Percentiles rank a stretch among this genome's conserved stretches.
Evolutionary conservation across 1,284 basidiomycete species (phyloP).

Genomic region (Puccinia sorghi): DNA sequence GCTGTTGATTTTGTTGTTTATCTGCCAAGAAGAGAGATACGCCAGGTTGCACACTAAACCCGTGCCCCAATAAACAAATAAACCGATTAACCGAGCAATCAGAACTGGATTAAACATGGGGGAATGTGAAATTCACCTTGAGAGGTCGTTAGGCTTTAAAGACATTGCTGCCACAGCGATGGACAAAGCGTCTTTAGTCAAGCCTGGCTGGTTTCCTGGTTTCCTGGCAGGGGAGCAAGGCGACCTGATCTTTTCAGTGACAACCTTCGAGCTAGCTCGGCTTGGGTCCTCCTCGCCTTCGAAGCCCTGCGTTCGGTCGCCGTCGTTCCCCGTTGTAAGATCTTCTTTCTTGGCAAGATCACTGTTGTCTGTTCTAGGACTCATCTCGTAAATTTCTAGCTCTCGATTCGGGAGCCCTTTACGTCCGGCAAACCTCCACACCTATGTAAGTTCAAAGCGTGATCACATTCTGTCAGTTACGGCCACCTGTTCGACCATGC

Average conservation of each 20-base stretch:
- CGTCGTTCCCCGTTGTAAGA: background rate
- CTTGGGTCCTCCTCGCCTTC: background rate
- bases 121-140: background rate
- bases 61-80: background rate
- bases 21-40: constrained; percentile 36
- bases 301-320: background rate
- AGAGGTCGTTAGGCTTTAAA: constrained; percentile 25
- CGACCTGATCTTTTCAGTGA: background rate
- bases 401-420: constrained; percentile 24
- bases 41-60: constrained; percentile 38
- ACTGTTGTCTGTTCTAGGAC: background rate
- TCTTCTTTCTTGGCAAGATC: background rate
- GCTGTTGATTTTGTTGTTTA: constrained; percentile 17
- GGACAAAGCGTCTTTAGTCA: constrained; percentile 14
- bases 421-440: constrained; percentile 45
- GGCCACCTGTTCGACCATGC: background rate
- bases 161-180: constrained; percentile 43
- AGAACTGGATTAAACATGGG: background rate
- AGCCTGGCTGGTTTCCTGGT: background rate
- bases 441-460: background rate
- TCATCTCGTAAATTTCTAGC: constrained; percentile 18
- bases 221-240: background rate
- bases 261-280: background rate
- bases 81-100: background rate
- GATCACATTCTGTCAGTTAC: background rate